These are phyloP conservation scores for Thozetella sp. DNA, from an alignment of 495 filamentous ascomycete genomes.

Conservation along the genomic window DNA sequence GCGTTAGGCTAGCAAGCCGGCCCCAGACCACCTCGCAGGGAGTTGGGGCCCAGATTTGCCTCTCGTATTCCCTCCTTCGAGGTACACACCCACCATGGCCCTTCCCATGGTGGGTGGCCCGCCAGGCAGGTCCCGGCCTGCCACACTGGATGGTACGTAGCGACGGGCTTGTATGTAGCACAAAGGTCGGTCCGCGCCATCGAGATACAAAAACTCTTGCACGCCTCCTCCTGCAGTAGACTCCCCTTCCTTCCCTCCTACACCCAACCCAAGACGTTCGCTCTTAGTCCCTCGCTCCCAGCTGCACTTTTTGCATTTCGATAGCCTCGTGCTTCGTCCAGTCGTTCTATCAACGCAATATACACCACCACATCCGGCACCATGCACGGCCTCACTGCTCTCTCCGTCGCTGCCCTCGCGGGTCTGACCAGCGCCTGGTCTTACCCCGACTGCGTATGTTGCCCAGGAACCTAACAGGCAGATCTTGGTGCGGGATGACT, in stretches of 20 bases:
- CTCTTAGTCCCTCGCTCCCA: not conserved
- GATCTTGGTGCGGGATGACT: too few relatives aligned
- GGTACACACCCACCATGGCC: too few relatives aligned
- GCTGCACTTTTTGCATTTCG: too few relatives aligned
- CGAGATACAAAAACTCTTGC: not conserved
- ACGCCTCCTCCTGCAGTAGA: not conserved
- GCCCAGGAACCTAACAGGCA: not conserved
- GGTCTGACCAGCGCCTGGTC: not conserved
- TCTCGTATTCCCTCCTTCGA: too few relatives aligned
- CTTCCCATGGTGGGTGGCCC: too few relatives aligned
- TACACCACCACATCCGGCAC: not conserved
- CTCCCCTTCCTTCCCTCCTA: not conserved
- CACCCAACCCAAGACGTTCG: not conserved
- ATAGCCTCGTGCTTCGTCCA: too few relatives aligned
- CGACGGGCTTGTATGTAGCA: not conserved
- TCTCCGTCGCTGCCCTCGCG: constrained; percentile 1
- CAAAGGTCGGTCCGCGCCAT: not conserved
- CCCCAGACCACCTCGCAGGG: too few relatives aligned
- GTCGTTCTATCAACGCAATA: not conserved
- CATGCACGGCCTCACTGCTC: constrained; percentile 1
- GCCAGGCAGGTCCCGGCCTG: too few relatives aligned
- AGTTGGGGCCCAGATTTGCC: too few relatives aligned
- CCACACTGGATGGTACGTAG: not conserved
- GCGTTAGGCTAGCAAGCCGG: too few relatives aligned
- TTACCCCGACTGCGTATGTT: constrained; percentile 3